Base-by-base conservation (phyloP, 805 yeast species). In the Monosporozyma siamensis region DNA sequence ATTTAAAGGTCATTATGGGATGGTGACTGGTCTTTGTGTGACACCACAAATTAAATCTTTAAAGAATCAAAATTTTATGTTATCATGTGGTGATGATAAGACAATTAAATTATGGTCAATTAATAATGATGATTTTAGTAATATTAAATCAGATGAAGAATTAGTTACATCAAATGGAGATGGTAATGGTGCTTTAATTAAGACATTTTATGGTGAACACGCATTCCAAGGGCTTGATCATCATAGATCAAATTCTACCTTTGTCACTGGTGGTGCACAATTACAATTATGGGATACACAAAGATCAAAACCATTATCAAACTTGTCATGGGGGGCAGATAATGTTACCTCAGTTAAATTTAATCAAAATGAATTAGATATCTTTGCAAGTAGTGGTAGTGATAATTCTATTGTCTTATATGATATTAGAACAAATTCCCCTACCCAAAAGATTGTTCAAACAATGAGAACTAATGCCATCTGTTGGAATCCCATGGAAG, bases 401-500 rank as follows among this genome's bases (percentile, higher is more conserved):
- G 98, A 92, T 63, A 83, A 95, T 56, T 82, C 96, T 1, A 72
- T 92, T 41, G 89, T 90, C 2, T 67, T 92, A 31, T 92, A 92
- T 62, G 99, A 92, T 63, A 69, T 86, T 39, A 77, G 98, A 55
- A 86, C 96, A 6, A 79, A 84, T 54, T 74, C 95, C 2, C 96
- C 98, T 11, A 78, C 94, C 4, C 97, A 94, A 64, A 90, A 89
- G 61, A 76, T 90, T 45, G 83, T 82, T 38, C 84, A 92, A 22
- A 68, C 78, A 15, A 70, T 92, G 74, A 74, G 94, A 54, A 84
- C 89, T 15, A 92, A 92, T 63, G 72, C 90, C 38, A 71, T 92
- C 21, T 74, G 88, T 43, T 92, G 97, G 97, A 92, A 92, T 65
- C 99, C 99, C 4, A 85, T 92, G 82, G 97, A 92, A 64, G 95